Evolutionary conservation across 179 eudicot species (phyloP), one percentile per base, ranked within the genome.

Genomic region (Gypsophila paniculata): DNA sequence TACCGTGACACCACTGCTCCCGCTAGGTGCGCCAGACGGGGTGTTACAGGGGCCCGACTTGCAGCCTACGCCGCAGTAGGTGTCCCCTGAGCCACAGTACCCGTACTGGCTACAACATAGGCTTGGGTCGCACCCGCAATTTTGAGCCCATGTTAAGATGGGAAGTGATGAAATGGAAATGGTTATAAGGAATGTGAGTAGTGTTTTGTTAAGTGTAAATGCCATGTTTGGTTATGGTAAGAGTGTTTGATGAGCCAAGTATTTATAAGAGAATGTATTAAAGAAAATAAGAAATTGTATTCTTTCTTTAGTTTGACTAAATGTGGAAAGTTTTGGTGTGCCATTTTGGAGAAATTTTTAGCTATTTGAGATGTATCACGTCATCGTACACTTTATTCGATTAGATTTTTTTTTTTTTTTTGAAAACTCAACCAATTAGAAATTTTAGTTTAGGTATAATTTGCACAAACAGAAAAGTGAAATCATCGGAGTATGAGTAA

Each of bases 81-180:
- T 48, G 8, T 59, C 74, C 3, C 19, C n/a, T 0, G 62, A 25
- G 11, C 81, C 81, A 61, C 81, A 78, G 49, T 25, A 78, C 26
- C 81, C 81, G 19, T 18, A 74, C 34, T 70, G 26, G 51, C 81
- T 78, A 59, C 81, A 78, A 65, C 81, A 78, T 6, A 74, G 36
- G 72, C 58, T 52, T 4, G 75, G 60, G 25, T 72, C 68, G 53
- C 83, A 80, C 32, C 80, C 80, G 26, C 83, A 80, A 53, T 73
- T 73, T 48, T 81, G 84, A 22, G 74, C 84, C 36, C 48, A 15
- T 58, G 46, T 14, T 36, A 68, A n/a, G 32, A 64, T 34, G 15
- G 64, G 49, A 2, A 62, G 42, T 13, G 65, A 74, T 11, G 71
- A 61, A 44, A 69, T 69, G 1, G 76, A 25, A 46, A 79, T 10